Evolutionary conservation across 176 grass and related monocot species (phyloP).

Genomic region (Rhynchospora tenuis): DNA sequence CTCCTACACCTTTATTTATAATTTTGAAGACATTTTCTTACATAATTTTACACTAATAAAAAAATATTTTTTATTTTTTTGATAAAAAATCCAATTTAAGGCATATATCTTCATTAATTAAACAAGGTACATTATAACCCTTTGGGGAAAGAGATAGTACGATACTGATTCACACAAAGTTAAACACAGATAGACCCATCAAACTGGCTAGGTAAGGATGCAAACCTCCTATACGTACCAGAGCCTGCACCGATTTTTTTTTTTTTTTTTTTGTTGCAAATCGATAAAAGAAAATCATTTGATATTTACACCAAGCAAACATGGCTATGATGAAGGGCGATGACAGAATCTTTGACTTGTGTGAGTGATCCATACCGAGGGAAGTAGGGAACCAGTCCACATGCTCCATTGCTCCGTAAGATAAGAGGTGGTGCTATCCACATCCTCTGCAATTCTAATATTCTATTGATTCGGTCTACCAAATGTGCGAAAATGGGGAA

Average conservation of each 20-base stretch:
- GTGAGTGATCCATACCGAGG: not conserved
- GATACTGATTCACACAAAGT: too few relatives aligned
- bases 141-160: too few relatives aligned
- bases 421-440: not conserved
- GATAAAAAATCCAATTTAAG: too few relatives aligned
- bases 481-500: not conserved
- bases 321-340: not conserved
- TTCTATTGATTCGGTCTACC: not conserved
- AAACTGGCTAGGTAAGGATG: too few relatives aligned
- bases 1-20: too few relatives aligned
- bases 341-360: constrained; percentile 1
- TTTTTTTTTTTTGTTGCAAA: not conserved
- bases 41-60: too few relatives aligned
- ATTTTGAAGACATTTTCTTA: too few relatives aligned
- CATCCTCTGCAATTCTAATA: constrained; percentile 4
- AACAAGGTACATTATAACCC: too few relatives aligned
- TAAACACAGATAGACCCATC: too few relatives aligned
- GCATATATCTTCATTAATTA: too few relatives aligned
- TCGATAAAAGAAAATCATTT: not conserved
- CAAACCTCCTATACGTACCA: too few relatives aligned
- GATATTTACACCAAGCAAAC: not conserved
- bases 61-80: too few relatives aligned
- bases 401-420: constrained; percentile 15
- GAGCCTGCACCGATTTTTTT: not conserved
- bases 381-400: constrained; percentile 29